A percentile compares a stretch with the other conserved stretches of the same genome.
These are phyloP conservation scores for Cylindrotheca fusiformis DNA, from an alignment of 108 stramenopile genomes.

Conservation along the genomic window DNA sequence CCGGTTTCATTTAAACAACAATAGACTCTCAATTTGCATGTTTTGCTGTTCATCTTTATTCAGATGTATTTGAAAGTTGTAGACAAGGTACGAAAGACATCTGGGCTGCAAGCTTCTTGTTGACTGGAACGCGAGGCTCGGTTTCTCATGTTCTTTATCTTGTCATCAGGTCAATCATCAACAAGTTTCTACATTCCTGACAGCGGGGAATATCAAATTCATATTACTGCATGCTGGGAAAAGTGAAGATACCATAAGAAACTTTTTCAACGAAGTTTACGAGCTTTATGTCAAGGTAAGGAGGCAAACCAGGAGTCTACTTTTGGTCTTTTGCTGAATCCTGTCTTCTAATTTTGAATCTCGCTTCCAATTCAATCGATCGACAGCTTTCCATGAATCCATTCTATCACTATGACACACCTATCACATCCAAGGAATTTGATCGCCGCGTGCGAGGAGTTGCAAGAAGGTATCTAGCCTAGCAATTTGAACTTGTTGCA, in stretches of 20 bases:
- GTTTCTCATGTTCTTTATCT: background rate
- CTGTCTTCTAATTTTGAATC: background rate
- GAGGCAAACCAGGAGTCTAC: background rate
- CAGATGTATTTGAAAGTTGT: constrained; percentile 88
- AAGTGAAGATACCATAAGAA: constrained; percentile 82
- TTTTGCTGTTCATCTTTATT: background rate
- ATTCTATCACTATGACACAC: constrained; percentile 90
- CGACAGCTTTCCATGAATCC: constrained; percentile 91
- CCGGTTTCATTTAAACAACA: no score
- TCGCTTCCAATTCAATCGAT: background rate
- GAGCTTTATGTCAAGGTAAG: constrained; percentile 91
- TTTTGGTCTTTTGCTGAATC: background rate
- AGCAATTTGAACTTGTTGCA: no score
- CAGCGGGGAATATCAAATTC: constrained; percentile 90
- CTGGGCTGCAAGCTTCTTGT: no score
- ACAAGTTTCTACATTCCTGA: constrained; percentile 88
- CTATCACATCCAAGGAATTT: constrained; percentile 83
- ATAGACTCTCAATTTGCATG: no score
- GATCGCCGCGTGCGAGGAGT: constrained; percentile 77
- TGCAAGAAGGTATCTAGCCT: constrained; percentile 63
- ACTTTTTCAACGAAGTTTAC: constrained; percentile 92
- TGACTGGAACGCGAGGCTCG: no score
- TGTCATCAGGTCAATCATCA: constrained; percentile 85
- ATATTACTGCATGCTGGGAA: constrained; percentile 87
- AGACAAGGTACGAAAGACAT: constrained; percentile 65